These are phyloP conservation scores for Solanum chaucha DNA, from an alignment of 257 asterid genomes.

Conservation along the genomic window DNA sequence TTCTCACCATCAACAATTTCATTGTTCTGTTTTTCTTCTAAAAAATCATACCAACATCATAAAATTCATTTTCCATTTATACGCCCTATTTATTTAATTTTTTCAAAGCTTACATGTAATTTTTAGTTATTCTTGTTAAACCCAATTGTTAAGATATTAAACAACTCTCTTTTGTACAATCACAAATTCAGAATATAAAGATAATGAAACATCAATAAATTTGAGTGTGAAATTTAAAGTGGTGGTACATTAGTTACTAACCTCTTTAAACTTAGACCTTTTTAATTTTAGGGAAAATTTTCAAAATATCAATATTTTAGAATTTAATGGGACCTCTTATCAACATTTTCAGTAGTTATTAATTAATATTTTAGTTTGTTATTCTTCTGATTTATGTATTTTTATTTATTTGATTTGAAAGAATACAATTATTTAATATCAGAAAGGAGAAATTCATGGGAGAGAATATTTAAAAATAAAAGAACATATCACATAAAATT, in stretches of 20 bases:
- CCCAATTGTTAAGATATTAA: neutral
- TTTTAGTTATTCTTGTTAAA: neutral
- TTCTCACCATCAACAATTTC: neutral
- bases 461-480: too few relatives aligned
- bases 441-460: too few relatives aligned
- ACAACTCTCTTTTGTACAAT: neutral
- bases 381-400: too few relatives aligned
- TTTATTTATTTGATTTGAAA: too few relatives aligned
- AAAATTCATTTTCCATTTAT: neutral
- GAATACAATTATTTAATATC: too few relatives aligned
- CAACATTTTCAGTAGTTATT: too few relatives aligned
- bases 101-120: neutral
- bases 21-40: neutral
- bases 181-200: neutral
- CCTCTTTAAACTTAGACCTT: neutral
- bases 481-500: too few relatives aligned
- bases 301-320: too few relatives aligned
- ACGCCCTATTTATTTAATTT: neutral
- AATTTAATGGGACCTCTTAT: too few relatives aligned
- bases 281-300: too few relatives aligned
- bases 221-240: neutral
- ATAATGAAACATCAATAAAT: neutral
- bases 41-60: neutral
- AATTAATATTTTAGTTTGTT: too few relatives aligned
- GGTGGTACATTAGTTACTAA: neutral